Percentiles rank a stretch among this genome's conserved stretches.
Conservation (phyloP, 441 rosid species). For the Dalechampia spathulata region DNA sequence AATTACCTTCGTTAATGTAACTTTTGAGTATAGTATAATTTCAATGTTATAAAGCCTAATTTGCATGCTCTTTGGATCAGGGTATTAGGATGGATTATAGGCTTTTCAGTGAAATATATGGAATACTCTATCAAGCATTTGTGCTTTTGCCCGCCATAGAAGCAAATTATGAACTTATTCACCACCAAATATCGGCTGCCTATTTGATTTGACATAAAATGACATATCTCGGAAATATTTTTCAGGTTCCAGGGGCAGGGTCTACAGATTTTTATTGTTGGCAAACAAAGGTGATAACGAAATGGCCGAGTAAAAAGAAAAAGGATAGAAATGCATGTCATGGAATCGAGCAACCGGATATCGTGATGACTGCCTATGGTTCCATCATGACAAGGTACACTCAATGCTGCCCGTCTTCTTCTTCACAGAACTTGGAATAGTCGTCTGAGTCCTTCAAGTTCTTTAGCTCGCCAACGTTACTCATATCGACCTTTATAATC, state of each 20-base stretch:
- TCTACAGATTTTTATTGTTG: background rate
- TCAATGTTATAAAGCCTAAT: too few species aligned
- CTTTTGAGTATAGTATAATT: too few species aligned
- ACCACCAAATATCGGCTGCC: background rate
- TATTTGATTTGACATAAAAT: background rate
- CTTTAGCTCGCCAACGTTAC: slow-evolving; percentile 42
- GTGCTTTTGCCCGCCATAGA: background rate
- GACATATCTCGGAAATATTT: background rate
- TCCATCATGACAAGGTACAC: background rate
- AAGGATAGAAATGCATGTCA: slow-evolving; percentile 5
- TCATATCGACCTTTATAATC: slow-evolving; percentile 72
- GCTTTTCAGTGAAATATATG: too few species aligned
- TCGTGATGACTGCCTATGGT: background rate
- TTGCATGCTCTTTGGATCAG: too few species aligned
- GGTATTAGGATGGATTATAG: too few species aligned
- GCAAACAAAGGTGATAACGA: background rate
- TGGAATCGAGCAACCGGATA: background rate
- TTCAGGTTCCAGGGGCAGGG: background rate
- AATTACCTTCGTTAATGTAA: too few species aligned
- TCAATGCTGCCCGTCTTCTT: slow-evolving; percentile 71
- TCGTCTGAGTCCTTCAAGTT: slow-evolving; percentile 66
- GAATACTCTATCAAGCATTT: too few species aligned
- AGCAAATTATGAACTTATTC: too few species aligned
- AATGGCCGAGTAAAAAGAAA: slow-evolving; percentile 8
- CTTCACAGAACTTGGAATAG: slow-evolving; percentile 80